Evolutionary conservation across 129 eudicot genomes (phyloP).

Genomic region (Pseudognaphalium luteoalbum): DNA sequence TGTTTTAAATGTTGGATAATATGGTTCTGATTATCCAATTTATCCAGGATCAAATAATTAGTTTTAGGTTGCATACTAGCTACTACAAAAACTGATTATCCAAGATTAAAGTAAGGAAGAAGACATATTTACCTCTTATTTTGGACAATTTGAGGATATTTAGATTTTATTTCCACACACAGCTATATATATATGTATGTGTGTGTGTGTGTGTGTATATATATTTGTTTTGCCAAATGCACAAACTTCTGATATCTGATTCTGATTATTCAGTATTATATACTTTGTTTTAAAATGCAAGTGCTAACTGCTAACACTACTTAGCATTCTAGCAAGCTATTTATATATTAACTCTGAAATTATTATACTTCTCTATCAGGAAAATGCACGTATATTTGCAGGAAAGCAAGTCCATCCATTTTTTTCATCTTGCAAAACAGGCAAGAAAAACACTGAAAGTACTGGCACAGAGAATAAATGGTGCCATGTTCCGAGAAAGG

Average conservation of each 20-base stretch:
- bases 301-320: background rate
- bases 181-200: background rate
- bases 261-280: background rate
- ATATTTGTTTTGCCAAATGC: background rate
- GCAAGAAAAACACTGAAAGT: conserved; percentile 50
- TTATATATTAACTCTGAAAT: conserved; percentile 11
- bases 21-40: conserved; percentile 9
- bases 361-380: conserved; percentile 50
- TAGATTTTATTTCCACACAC: background rate
- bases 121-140: background rate
- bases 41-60: background rate
- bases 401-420: conserved; percentile 92
- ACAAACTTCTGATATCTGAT: background rate
- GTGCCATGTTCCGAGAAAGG: conserved; percentile 46
- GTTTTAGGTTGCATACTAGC: conserved; percentile 11
- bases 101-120: background rate
- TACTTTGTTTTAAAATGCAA: background rate
- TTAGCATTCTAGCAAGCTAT: background rate
- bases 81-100: background rate
- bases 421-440: conserved; percentile 58
- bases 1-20: background rate
- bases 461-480: conserved; percentile 47
- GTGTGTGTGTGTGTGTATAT: no score
- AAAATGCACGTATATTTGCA: conserved; percentile 79
- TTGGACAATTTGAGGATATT: background rate